Conservation (phyloP, 2,329 filamentous ascomycete species). For the Teratosphaeria epicoccoides region DNA sequence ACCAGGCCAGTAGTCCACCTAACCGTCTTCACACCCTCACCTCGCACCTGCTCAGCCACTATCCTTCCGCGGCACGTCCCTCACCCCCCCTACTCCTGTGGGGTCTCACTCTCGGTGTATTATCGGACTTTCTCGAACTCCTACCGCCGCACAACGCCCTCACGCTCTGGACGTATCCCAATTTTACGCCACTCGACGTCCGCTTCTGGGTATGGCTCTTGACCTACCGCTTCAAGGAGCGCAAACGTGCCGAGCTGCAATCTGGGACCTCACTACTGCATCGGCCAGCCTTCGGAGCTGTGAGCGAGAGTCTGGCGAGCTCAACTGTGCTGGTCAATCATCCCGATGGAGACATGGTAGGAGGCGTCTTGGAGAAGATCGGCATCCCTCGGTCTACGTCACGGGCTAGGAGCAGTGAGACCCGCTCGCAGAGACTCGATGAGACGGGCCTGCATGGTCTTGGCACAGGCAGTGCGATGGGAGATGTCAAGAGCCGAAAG, state of each 20-base stretch:
- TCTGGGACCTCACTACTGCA: constrained; percentile 17
- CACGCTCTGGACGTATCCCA: constrained; percentile 56
- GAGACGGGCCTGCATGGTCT: constrained; percentile 37
- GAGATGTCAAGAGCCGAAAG: constrained; percentile 25
- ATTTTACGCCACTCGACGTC: constrained; percentile 54
- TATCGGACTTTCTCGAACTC: constrained; percentile 58
- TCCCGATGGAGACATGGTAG: not conserved
- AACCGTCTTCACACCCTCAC: constrained; percentile 9
- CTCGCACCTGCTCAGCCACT: constrained; percentile 17
- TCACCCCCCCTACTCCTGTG: constrained; percentile 50
- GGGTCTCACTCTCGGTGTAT: constrained; percentile 57
- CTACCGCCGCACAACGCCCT: constrained; percentile 54
- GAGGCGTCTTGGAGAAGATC: not conserved
- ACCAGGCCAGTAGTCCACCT: constrained; percentile 4
- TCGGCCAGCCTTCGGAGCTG: constrained; percentile 18
- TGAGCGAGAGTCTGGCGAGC: constrained; percentile 14
- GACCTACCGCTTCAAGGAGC: constrained; percentile 47
- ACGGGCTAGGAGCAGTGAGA: too few relatives aligned
- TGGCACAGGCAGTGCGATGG: constrained; percentile 31
- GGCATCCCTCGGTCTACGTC: not conserved
- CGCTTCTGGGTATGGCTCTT: constrained; percentile 49
- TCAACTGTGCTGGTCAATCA: constrained; percentile 8
- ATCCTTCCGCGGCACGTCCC: constrained; percentile 16
- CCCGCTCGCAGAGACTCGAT: constrained; percentile 22
- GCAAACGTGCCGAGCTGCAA: constrained; percentile 33